These are phyloP conservation scores for Bremia lactucae DNA, from an alignment of 352 stramenopile species.

Conservation along the genomic window DNA sequence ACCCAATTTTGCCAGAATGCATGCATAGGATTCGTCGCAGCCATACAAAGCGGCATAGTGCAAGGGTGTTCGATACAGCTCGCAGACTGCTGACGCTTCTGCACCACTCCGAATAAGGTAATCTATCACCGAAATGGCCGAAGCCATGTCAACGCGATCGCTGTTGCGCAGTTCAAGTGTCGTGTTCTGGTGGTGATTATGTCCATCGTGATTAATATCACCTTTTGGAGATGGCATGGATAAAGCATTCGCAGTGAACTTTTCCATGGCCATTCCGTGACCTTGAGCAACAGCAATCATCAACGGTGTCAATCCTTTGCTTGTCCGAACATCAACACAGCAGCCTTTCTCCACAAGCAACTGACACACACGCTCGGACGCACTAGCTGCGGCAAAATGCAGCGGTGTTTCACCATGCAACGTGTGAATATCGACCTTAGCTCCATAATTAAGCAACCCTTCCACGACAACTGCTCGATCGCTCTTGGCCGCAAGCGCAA, in stretches of 20 bases:
- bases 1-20: slow-evolving; percentile 40
- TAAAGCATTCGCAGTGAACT: slow-evolving; percentile 16
- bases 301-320: slow-evolving; percentile 56
- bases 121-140: slow-evolving; percentile 57
- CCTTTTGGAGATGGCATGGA: slow-evolving; percentile 10
- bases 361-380: slow-evolving; percentile 47
- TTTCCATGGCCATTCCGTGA: slow-evolving; percentile 27
- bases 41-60: slow-evolving; percentile 69
- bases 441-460: slow-evolving; percentile 74
- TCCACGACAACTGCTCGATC: slow-evolving; percentile 60
- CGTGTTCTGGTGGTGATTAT: slow-evolving; percentile 12
- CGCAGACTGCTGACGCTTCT: slow-evolving; percentile 49
- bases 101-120: slow-evolving; percentile 59
- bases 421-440: slow-evolving; percentile 46
- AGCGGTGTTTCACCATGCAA: slow-evolving; percentile 65
- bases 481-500: slow-evolving; percentile 61
- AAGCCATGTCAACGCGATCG: slow-evolving; percentile 37
- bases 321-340: slow-evolving; percentile 57
- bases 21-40: slow-evolving; percentile 43
- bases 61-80: slow-evolving; percentile 55
- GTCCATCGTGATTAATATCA: slow-evolving; percentile 4
- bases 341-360: slow-evolving; percentile 63
- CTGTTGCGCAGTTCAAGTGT: slow-evolving; percentile 32
- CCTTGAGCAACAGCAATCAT: slow-evolving; percentile 64
- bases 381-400: slow-evolving; percentile 68